These are phyloP conservation scores for Globisporangium nunn DNA, from an alignment of 352 stramenopile genomes.

Conservation along the genomic window DNA sequence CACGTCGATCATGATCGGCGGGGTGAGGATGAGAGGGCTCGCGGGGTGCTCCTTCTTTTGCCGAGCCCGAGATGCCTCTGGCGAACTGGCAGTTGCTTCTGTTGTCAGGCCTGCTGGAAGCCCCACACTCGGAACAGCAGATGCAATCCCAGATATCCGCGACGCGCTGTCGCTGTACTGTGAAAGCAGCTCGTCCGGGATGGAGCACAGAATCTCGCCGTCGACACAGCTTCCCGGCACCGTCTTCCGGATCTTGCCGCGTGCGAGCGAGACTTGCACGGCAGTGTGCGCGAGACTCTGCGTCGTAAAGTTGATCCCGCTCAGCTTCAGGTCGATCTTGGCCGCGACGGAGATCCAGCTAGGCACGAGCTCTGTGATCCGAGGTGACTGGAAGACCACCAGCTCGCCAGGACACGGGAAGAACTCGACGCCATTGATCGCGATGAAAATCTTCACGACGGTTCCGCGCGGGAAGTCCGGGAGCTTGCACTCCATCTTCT, in stretches of 20 bases:
- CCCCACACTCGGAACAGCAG: not conserved
- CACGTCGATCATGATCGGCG: constrained; percentile 51
- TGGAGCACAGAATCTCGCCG: constrained; percentile 27
- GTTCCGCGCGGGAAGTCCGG: constrained; percentile 54
- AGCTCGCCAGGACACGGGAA: constrained; percentile 38
- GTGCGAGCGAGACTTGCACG: constrained; percentile 41
- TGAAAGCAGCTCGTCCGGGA: constrained; percentile 24
- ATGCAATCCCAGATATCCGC: not conserved
- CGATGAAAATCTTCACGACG: constrained; percentile 36
- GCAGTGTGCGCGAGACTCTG: constrained; percentile 8
- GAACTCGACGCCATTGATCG: constrained; percentile 68
- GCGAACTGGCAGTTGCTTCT: not conserved
- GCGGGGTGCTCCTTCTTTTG: not conserved
- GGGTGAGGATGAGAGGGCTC: constrained; percentile 4
- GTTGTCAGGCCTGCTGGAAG: not conserved
- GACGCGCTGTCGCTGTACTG: not conserved
- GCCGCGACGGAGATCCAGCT: constrained; percentile 40
- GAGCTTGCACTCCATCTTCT: constrained; percentile 46
- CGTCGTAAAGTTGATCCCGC: constrained; percentile 54
- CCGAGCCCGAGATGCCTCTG: not conserved
- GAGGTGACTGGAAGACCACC: constrained; percentile 50
- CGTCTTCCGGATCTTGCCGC: constrained; percentile 12
- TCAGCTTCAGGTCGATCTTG: constrained; percentile 26
- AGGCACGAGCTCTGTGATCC: constrained; percentile 42
- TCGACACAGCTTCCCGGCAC: constrained; percentile 27